Evolutionary conservation across 1,284 basidiomycete species (phyloP).

Genomic region (Malassezia equina): DNA sequence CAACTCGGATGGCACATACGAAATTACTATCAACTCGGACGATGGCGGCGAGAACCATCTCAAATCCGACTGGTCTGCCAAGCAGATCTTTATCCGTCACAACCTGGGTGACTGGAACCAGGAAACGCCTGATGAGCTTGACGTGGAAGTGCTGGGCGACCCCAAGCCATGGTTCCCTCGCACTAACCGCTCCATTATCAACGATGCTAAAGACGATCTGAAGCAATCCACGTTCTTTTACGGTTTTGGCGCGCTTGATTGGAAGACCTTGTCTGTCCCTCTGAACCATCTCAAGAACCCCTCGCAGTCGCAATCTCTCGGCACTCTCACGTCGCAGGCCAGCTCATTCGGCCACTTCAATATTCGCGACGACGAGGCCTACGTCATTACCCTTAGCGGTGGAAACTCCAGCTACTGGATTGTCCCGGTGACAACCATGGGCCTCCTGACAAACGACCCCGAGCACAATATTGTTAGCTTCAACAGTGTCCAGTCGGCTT

Average conservation of each 20-base stretch:
- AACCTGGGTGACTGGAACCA: slow-evolving; percentile 15
- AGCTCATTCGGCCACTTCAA: slow-evolving; percentile 12
- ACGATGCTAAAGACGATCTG: slow-evolving; percentile 1
- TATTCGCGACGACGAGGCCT: slow-evolving; percentile 9
- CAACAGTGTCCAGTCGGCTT: slow-evolving; percentile 11
- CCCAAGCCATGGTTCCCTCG: background rate
- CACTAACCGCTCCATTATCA: slow-evolving; percentile 2
- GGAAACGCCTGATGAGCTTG: slow-evolving; percentile 12
- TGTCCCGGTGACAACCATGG: slow-evolving; percentile 6
- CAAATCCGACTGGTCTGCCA: slow-evolving; percentile 2
- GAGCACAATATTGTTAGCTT: slow-evolving; percentile 11
- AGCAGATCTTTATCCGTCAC: slow-evolving; percentile 14
- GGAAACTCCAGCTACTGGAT: slow-evolving; percentile 16
- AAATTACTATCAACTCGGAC: slow-evolving; percentile 7
- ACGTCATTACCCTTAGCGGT: slow-evolving; percentile 8
- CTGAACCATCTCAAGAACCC: slow-evolving; percentile 2
- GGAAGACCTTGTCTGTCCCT: slow-evolving; percentile 7
- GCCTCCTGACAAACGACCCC: slow-evolving; percentile 8
- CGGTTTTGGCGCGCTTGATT: slow-evolving; percentile 15
- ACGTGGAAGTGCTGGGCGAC: slow-evolving; percentile 4
- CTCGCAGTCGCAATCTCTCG: slow-evolving; percentile 3
- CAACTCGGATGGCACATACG: slow-evolving; percentile 12
- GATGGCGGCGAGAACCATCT: slow-evolving; percentile 8
- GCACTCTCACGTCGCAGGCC: slow-evolving; percentile 17
- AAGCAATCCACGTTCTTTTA: slow-evolving; percentile 15